phyloP scores from a whole-genome alignment of 228 moss, liverwort and hornwort genomes.

The Sphagnum magellanicum region DNA sequence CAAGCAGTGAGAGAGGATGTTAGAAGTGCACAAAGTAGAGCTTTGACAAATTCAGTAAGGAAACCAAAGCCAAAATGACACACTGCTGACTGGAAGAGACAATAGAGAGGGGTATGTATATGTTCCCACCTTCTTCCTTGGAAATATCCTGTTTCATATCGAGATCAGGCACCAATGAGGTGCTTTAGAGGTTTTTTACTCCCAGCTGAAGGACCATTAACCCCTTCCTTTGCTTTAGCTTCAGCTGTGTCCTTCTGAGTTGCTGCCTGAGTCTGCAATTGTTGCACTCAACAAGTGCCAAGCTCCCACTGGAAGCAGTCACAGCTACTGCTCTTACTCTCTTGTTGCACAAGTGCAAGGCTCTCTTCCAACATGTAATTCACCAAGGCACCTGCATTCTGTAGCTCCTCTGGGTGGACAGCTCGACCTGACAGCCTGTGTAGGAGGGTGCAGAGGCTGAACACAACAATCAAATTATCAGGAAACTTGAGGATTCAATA shows the following conservation, averaged over 20 bases:
- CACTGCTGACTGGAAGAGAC: no score
- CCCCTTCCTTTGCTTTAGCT: conserved; percentile 17
- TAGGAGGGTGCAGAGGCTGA: conserved; percentile 50
- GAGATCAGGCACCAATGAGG: no score
- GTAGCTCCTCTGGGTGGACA: conserved; percentile 25
- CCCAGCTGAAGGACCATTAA: conserved; percentile 10
- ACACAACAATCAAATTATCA: neutral
- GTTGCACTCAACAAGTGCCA: conserved; percentile 65
- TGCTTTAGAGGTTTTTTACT: conserved; percentile 3
- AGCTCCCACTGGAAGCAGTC: conserved; percentile 56
- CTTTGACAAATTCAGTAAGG: no score
- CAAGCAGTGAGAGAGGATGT: no score
- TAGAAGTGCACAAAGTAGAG: no score
- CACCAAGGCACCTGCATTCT: conserved; percentile 36
- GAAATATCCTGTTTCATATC: no score
- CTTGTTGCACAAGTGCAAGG: conserved; percentile 25
- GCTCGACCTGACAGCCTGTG: conserved; percentile 29
- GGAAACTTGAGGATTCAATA: no score
- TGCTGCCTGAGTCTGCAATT: conserved; percentile 45
- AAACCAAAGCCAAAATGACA: no score
- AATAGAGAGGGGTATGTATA: no score
- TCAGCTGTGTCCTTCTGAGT: conserved; percentile 39
- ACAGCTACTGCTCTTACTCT: conserved; percentile 19
- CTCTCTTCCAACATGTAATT: conserved; percentile 33
- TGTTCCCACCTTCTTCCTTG: no score